These are phyloP conservation scores for Phytopythium litorale DNA, from an alignment of 352 stramenopile genomes.

Conservation along the genomic window DNA sequence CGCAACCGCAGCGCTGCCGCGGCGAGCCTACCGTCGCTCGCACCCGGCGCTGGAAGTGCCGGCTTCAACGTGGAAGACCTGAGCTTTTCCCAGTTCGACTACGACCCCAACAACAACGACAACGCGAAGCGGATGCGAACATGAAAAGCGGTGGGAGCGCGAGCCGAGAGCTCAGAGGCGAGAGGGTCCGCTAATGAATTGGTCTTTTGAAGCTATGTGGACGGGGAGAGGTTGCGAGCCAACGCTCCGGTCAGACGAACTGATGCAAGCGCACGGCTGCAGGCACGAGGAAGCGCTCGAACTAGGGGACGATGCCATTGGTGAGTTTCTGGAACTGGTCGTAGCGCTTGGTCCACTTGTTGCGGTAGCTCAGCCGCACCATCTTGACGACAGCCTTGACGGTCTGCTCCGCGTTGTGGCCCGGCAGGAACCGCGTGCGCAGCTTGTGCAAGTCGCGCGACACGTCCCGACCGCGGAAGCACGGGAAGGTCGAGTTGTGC, in stretches of 20 bases:
- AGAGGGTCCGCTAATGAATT: not conserved
- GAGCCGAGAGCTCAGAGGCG: not conserved
- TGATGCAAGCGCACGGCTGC: not conserved
- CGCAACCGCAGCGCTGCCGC: not conserved
- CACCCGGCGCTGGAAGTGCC: slow-evolving; percentile 4
- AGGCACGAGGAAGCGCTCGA: not conserved
- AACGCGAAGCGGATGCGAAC: slow-evolving; percentile 41
- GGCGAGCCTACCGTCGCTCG: not conserved
- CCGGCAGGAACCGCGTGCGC: slow-evolving; percentile 56
- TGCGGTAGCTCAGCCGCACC: slow-evolving; percentile 91
- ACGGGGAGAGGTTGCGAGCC: not conserved
- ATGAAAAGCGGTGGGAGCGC: not conserved
- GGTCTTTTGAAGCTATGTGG: not conserved
- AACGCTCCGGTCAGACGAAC: not conserved
- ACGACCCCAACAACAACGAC: slow-evolving; percentile 35
- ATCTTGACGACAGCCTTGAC: slow-evolving; percentile 82
- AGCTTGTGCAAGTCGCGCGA: slow-evolving; percentile 81
- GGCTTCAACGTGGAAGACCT: slow-evolving; percentile 78
- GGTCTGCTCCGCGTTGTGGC: slow-evolving; percentile 51
- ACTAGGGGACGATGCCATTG: slow-evolving; percentile 80
- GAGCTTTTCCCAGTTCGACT: slow-evolving; percentile 85
- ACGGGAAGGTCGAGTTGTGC: slow-evolving; percentile 76
- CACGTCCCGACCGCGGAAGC: slow-evolving; percentile 84
- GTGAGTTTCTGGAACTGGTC: slow-evolving; percentile 93
- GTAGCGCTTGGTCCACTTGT: slow-evolving; percentile 92